phyloP scores from a whole-genome alignment of 495 filamentous ascomycete species.

The Neurospora cerealis region DNA sequence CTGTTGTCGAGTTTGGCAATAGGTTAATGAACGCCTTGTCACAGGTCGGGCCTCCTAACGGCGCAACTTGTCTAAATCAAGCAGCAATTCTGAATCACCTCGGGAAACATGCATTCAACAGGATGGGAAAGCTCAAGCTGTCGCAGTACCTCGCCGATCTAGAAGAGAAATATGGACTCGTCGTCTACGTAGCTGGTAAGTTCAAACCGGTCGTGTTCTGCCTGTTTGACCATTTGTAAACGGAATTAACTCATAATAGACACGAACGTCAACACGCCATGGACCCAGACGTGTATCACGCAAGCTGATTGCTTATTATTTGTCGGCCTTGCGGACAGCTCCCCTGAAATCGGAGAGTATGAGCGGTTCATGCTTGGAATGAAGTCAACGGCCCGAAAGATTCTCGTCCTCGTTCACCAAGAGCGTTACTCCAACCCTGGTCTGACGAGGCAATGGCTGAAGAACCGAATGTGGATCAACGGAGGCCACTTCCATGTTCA shows the following conservation, averaged over 20 bases:
- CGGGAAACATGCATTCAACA: constrained; percentile 89
- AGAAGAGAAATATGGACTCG: constrained; percentile 93
- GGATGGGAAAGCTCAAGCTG: constrained; percentile 93
- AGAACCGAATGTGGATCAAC: constrained; percentile 94
- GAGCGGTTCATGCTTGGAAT: constrained; percentile 91
- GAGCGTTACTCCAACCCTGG: constrained; percentile 83
- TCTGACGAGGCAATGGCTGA: constrained; percentile 77
- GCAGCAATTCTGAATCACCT: constrained; percentile 88
- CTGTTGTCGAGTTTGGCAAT: constrained; percentile 89
- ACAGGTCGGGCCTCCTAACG: constrained; percentile 80
- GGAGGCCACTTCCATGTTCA: constrained; percentile 98
- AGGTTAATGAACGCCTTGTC: constrained; percentile 77
- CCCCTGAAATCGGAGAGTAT: constrained; percentile 85
- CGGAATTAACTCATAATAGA: constrained; percentile 37
- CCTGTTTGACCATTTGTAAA: neutral
- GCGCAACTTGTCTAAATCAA: constrained; percentile 88
- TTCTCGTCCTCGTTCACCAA: constrained; percentile 83
- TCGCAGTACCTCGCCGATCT: constrained; percentile 94
- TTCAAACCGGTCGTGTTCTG: constrained; percentile 2
- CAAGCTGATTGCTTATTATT: constrained; percentile 94
- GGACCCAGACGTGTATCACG: constrained; percentile 95
- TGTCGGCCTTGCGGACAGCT: constrained; percentile 84
- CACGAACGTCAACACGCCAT: constrained; percentile 89
- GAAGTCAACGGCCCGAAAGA: constrained; percentile 93
- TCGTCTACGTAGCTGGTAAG: constrained; percentile 86